Base-by-base conservation (phyloP, 1,139 yeast species). In the Zygoascus meyerae region DNA sequence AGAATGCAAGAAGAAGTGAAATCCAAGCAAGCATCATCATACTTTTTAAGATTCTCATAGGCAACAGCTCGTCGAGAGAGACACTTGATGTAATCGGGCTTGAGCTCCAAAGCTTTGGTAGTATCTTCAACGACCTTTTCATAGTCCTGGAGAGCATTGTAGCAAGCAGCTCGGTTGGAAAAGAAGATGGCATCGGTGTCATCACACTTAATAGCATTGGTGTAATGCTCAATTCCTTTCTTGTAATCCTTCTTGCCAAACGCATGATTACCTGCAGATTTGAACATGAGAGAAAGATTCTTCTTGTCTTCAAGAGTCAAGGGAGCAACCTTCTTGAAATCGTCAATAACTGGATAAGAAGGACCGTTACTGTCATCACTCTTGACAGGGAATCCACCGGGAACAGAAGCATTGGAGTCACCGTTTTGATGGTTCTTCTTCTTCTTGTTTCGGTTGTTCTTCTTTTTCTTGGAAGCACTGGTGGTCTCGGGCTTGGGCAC, bases 111-210 rank as follows among this genome's bases (percentile, higher is more conserved):
- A 34, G 98, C 98, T 54, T 75, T 78, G 29, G 95, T 79, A 50
- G 96, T 83, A 65, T 87, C 96, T 57, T 81, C 86, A 55, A 94
- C 77, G 40, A 89, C 96, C 62, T 86, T 82, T 58, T 85, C 86
- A 62, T 78, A 81, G 55, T 89, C 79, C 51, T 81, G 78, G 56
- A 86, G 73, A 15, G 95, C 86, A 48, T 89, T 85, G 68, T 86
- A 86, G 70, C 97, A 92, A 15, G 98, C 98, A 21, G 97, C 89
- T 69, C 95, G 79, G 72, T 90, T 90, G 52, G 97, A 87, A 70
- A 83, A 90, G 69, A 78, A 92, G 38, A 90, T 85, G 12, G 97
- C 90, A 66, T 92, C 97, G 54, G 74, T 69, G 62, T 81, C 81
- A 52, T 61, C 57, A 62, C 87, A 74, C 52, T 74, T 66, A 58